Evolutionary conservation across 441 rosid genomes (phyloP).

Genomic region (Melastoma candidum): DNA sequence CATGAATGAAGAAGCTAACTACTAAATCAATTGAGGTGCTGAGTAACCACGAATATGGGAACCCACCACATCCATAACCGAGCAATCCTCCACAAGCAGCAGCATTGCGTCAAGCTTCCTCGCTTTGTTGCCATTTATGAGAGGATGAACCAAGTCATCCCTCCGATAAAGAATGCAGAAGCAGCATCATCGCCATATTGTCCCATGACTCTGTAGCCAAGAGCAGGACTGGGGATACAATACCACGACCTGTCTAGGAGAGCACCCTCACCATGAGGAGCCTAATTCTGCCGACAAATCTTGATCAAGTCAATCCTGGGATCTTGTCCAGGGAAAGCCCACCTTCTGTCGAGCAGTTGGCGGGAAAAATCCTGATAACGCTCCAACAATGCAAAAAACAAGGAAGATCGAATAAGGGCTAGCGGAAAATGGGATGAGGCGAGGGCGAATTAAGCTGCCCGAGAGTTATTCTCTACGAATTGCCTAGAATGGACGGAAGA

Average conservation of each 20-base stretch:
- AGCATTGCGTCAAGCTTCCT: conserved; percentile 80
- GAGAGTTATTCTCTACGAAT: too few species aligned
- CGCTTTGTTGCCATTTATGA: conserved; percentile 84
- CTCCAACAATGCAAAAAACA: background rate
- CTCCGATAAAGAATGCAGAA: conserved; percentile 54
- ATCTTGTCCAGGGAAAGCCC: conserved; percentile 52
- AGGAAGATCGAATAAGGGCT: too few species aligned
- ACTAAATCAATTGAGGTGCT: background rate
- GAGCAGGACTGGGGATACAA: conserved; percentile 32
- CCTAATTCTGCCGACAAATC: conserved; percentile 21
- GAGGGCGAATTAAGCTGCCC: too few species aligned
- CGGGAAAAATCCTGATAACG: conserved; percentile 26
- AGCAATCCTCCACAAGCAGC: conserved; percentile 50
- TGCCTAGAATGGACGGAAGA: too few species aligned
- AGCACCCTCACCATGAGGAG: conserved; percentile 13
- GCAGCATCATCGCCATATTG: conserved; percentile 22
- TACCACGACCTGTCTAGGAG: conserved; percentile 22
- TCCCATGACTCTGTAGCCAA: conserved; percentile 27
- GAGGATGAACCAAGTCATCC: conserved; percentile 92
- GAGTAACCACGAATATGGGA: background rate
- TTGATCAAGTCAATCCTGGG: conserved; percentile 43
- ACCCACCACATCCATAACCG: conserved; percentile 80
- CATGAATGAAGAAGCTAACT: too few species aligned
- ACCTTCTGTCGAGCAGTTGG: conserved; percentile 52
- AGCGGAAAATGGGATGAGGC: too few species aligned